A percentile compares a stretch with the other conserved stretches of the same genome.
Evolutionary conservation across 2,329 filamentous ascomycete genomes (phyloP).

Genomic region (Trichoderma semiorbis): DNA sequence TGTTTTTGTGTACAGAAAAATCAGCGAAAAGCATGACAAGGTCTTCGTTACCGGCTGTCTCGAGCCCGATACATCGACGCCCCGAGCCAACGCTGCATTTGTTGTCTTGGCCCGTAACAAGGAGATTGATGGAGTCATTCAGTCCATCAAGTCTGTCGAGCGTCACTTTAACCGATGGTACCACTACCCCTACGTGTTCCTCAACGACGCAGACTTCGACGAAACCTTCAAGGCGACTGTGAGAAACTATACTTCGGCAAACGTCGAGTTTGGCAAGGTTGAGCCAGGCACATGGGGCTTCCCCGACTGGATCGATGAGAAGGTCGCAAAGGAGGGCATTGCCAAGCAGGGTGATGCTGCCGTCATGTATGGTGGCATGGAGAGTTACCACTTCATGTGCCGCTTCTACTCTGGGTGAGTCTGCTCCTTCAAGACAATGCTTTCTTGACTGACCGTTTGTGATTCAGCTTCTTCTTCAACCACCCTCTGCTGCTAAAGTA

Average conservation of each 20-base stretch:
- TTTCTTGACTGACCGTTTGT: background rate
- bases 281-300: constrained; percentile 90
- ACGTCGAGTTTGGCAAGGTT: constrained; percentile 93
- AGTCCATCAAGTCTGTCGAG: constrained; percentile 97
- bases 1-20: constrained; percentile 61
- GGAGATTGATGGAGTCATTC: constrained; percentile 91
- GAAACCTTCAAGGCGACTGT: constrained; percentile 86
- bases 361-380: constrained; percentile 99
- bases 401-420: constrained; percentile 92
- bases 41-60: constrained; percentile 91
- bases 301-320: constrained; percentile 92
- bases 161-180: constrained; percentile 99
- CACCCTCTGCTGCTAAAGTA: constrained; percentile 93
- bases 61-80: constrained; percentile 71
- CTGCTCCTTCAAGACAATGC: constrained; percentile 28
- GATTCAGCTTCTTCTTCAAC: constrained; percentile 83
- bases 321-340: constrained; percentile 93
- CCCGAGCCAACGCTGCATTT: constrained; percentile 89
- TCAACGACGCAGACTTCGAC: constrained; percentile 98
- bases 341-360: constrained; percentile 93
- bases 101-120: constrained; percentile 95
- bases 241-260: constrained; percentile 80
- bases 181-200: constrained; percentile 95
- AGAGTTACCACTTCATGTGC: constrained; percentile 99
- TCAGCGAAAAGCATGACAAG: constrained; percentile 95